Evolutionary conservation across 73 alveolate genomes (phyloP), one percentile per base, ranked within the genome.

Genomic region (Stentor roeselii): DNA sequence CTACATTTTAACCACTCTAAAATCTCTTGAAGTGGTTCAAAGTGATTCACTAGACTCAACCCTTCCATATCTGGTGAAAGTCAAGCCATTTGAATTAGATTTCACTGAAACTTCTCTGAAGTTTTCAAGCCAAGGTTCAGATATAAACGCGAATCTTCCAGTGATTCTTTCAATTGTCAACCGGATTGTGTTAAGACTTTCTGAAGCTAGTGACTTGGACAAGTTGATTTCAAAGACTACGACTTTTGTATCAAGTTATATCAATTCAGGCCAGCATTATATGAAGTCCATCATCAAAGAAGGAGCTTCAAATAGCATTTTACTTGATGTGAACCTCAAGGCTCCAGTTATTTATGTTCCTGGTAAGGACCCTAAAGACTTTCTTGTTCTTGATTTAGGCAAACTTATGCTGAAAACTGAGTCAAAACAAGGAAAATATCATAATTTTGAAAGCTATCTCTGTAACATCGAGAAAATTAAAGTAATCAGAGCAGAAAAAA

Each of bases 281-380:
- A 36, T 67, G 27, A 67, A 67, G 34, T 36, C 21, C 34, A 67
- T 67, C 0, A 34, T 67, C 21, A 67, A 67, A 67, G 34, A 0
- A 27, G 80, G 80, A 1, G 37, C 50, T 30, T 27, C 15, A 30
- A 21, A 67, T 14, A 34, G 80, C 14, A 14, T 82, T 32, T 41
- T 82, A n/a, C 59, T 87, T 14, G 87, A 87, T 38, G 84, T 87
- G 31, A 60, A 60, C 4, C 74, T 90, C 58, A 59, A 78, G 3
- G 83, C 93, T 3, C 95, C 95, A 38, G 86, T 87, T 3, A 38
- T 90, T 3, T 40, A 86, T 36, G 60, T 90, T n/a, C 95, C 95
- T 39, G 88, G 87, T 60, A 76, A 75, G 6, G 37, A 50, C 38
- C 82, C 86, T 34, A 90, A n/a, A 34, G 42, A 42, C 11, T 42